A percentile compares a stretch with the other conserved stretches of the same genome.
Conservation (phyloP, 2,329 filamentous ascomycete genomes). For the Sclerotiophoma versabilis region DNA sequence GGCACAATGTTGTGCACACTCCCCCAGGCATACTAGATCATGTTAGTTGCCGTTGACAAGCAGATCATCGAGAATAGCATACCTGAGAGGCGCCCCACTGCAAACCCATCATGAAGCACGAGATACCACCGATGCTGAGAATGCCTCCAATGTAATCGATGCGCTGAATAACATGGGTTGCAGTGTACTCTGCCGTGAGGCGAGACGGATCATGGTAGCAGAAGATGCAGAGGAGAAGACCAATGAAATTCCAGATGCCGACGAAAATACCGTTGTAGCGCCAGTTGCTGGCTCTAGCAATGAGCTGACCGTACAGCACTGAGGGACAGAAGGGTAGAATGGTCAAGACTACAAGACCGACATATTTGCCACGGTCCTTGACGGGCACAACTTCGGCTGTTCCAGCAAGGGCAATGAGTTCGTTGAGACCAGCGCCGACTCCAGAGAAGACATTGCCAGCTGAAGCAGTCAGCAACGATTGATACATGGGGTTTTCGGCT, state of each 20-base stretch:
- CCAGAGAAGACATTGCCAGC: conserved; percentile 61
- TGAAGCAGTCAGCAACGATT: background rate
- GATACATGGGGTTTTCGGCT: rapidly evolving
- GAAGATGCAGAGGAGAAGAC: conserved; percentile 59
- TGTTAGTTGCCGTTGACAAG: conserved; percentile 48
- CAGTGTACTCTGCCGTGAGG: conserved; percentile 51
- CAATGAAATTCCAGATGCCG: conserved; percentile 60
- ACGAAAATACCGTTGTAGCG: conserved; percentile 63
- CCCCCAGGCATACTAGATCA: conserved; percentile 62
- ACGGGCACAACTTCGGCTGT: conserved; percentile 73
- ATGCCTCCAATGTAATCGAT: conserved; percentile 44
- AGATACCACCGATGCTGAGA: conserved; percentile 39
- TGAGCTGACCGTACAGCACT: conserved; percentile 68
- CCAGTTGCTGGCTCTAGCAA: conserved; percentile 59
- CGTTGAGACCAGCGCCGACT: conserved; percentile 70
- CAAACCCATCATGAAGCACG: conserved; percentile 48
- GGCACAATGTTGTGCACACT: conserved; percentile 63
- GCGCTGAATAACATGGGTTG: conserved; percentile 34
- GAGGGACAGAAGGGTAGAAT: conserved; percentile 69
- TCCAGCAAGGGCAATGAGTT: conserved; percentile 71
- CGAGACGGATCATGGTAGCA: conserved; percentile 51
- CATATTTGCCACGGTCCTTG: conserved; percentile 68
- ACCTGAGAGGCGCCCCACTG: conserved; percentile 49
- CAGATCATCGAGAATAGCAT: conserved; percentile 21
- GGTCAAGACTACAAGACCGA: conserved; percentile 66